These are phyloP conservation scores for Sphaceloma murrayae DNA, from an alignment of 2,329 filamentous ascomycete genomes.

Conservation along the genomic window DNA sequence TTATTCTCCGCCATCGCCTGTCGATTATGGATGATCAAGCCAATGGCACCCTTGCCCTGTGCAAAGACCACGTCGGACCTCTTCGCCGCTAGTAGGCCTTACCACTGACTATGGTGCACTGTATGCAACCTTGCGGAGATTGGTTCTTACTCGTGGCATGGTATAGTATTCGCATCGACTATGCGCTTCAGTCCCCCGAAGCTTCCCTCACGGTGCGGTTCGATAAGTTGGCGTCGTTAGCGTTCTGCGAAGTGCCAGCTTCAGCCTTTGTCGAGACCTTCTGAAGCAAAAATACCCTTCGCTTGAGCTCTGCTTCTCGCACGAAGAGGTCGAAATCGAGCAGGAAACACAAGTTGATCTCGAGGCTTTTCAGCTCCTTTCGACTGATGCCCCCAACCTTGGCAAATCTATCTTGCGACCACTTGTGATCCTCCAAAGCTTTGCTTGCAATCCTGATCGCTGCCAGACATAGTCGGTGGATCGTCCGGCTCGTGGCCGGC, in stretches of 20 bases:
- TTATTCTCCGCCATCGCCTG: no score
- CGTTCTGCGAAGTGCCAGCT: constrained; percentile 20
- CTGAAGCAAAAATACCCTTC: constrained; percentile 29
- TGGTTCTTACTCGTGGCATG: no score
- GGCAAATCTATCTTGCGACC: constrained; percentile 73
- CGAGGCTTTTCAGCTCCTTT: constrained; percentile 68
- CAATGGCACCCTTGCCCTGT: no score
- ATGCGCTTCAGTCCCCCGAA: neutral
- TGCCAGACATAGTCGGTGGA: constrained; percentile 76
- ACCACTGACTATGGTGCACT: no score
- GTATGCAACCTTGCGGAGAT: no score
- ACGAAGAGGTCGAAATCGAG: constrained; percentile 65
- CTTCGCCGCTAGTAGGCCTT: no score
- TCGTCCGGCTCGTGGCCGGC: constrained; percentile 71
- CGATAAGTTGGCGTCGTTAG: constrained; percentile 25
- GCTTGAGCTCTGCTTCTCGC: constrained; percentile 26
- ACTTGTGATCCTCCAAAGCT: constrained; percentile 83
- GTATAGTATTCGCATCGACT: no score
- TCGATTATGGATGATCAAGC: no score
- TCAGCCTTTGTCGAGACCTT: constrained; percentile 27
- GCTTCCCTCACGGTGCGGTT: constrained; percentile 8
- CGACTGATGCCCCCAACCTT: constrained; percentile 82
- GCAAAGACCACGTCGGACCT: no score
- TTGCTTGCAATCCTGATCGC: constrained; percentile 86
- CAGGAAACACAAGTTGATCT: constrained; percentile 61